Conservation (phyloP, 805 yeast genomes). For the Candida pini region DNA sequence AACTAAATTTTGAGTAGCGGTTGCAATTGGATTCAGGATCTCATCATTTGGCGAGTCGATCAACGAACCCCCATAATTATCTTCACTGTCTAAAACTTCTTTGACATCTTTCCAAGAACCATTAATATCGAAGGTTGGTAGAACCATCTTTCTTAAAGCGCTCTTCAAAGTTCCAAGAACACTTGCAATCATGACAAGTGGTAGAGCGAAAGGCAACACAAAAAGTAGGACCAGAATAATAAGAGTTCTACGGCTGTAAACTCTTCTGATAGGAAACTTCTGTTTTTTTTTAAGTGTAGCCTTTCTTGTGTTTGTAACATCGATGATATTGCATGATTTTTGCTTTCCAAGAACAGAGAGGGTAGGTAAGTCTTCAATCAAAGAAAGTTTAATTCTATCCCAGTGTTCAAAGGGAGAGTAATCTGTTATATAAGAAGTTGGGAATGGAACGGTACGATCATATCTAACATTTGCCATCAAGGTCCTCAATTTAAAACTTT, state of each 20-base stretch:
- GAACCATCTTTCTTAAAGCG: slow-evolving; percentile 12
- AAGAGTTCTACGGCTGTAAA: slow-evolving; percentile 6
- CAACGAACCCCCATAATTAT: neutral
- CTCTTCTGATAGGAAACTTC: slow-evolving; percentile 3
- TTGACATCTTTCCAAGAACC: slow-evolving; percentile 8
- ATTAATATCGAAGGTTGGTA: slow-evolving; percentile 9
- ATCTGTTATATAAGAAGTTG: slow-evolving; percentile 71
- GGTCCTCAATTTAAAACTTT: slow-evolving; percentile 49
- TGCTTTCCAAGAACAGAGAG: slow-evolving; percentile 33
- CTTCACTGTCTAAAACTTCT: slow-evolving; percentile 4
- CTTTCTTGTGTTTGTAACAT: slow-evolving; percentile 33
- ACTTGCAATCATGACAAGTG: slow-evolving; percentile 20
- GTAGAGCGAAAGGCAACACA: slow-evolving; percentile 19
- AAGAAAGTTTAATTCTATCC: slow-evolving; percentile 42
- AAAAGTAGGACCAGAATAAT: slow-evolving; percentile 4
- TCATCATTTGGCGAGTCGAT: slow-evolving; percentile 4
- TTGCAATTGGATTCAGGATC: slow-evolving; percentile 14
- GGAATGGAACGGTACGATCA: slow-evolving; percentile 86
- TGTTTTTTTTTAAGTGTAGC: slow-evolving; percentile 5
- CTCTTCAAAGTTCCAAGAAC: slow-evolving; percentile 23
- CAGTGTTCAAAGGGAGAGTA: slow-evolving; percentile 65
- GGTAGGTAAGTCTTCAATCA: slow-evolving; percentile 39
- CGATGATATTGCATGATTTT: slow-evolving; percentile 44
- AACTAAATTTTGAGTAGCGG: slow-evolving; percentile 23
- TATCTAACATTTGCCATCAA: slow-evolving; percentile 70